Conservation (phyloP, 208 protist species). For the Naegleria lovaniensis region DNA sequence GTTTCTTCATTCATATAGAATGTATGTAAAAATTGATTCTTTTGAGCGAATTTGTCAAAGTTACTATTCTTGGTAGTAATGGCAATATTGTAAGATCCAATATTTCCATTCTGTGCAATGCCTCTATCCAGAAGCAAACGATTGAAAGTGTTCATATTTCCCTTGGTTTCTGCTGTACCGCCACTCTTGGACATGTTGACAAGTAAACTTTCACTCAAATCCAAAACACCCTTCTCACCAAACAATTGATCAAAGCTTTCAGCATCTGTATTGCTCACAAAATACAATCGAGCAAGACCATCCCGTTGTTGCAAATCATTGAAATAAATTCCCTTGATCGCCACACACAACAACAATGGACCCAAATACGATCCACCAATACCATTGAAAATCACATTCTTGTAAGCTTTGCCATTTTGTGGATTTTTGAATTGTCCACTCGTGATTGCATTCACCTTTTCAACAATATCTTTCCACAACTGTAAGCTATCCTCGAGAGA, state of each 20-base stretch:
- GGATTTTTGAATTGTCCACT: neutral
- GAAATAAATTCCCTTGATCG: neutral
- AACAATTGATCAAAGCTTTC: slow-evolving; percentile 27
- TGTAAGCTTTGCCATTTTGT: slow-evolving; percentile 28
- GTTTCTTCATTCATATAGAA: slow-evolving; percentile 44
- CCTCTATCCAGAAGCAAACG: neutral
- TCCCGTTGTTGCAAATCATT: neutral
- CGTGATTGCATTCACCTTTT: neutral
- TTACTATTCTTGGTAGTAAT: slow-evolving; percentile 36
- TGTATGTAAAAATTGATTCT: slow-evolving; percentile 17
- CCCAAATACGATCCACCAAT: slow-evolving; percentile 49
- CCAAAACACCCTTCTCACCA: neutral
- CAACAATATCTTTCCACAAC: slow-evolving; percentile 31
- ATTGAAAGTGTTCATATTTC: slow-evolving; percentile 38
- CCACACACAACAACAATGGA: slow-evolving; percentile 42
- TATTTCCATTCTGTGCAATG: neutral
- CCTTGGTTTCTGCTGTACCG: slow-evolving; percentile 44
- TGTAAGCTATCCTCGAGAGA: slow-evolving; percentile 32
- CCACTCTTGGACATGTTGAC: slow-evolving; percentile 47
- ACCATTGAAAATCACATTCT: slow-evolving; percentile 48
- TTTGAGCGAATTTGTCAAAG: slow-evolving; percentile 37
- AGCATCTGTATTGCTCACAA: slow-evolving; percentile 45
- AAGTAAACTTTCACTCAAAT: slow-evolving; percentile 15
- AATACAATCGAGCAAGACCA: neutral
- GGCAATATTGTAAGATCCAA: slow-evolving; percentile 28